These are phyloP conservation scores for Salix arbutifolia DNA, from an alignment of 345 rosid species.

Conservation along the genomic window DNA sequence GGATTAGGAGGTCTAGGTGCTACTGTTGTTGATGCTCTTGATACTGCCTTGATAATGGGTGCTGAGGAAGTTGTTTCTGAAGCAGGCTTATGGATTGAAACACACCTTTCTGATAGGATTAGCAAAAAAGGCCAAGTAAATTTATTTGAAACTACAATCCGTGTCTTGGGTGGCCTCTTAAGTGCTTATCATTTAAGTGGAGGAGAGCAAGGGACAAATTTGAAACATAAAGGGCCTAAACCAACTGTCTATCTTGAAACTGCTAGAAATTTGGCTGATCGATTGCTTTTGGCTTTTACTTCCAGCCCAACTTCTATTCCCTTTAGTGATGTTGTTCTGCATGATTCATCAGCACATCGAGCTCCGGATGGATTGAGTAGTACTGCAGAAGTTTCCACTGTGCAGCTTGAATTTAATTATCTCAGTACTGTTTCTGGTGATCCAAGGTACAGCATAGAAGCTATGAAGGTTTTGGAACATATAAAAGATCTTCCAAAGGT, in stretches of 20 bases:
- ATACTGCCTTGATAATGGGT: conserved; percentile 98
- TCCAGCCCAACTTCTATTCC: conserved; percentile 85
- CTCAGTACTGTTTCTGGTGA: conserved; percentile 86
- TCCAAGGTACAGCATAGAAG: conserved; percentile 71
- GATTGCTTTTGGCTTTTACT: conserved; percentile 74
- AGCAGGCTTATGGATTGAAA: conserved; percentile 83
- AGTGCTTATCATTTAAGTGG: conserved; percentile 97
- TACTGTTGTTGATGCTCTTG: conserved; percentile 92
- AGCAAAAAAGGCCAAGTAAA: conserved; percentile 88
- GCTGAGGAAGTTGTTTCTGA: conserved; percentile 69
- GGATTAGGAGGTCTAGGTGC: conserved; percentile 98
- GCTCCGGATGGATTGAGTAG: conserved; percentile 91
- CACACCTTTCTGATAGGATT: conserved; percentile 72
- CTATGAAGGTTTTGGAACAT: conserved; percentile 94
- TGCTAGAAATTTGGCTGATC: conserved; percentile 83
- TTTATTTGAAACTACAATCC: conserved; percentile 95
- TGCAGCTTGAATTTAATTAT: conserved; percentile 95
- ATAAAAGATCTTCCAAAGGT: conserved; percentile 75
- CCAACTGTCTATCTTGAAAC: conserved; percentile 70
- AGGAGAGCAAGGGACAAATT: conserved; percentile 49
- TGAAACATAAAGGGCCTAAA: conserved; percentile 51
- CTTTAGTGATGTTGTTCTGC: conserved; percentile 71
- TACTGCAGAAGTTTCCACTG: conserved; percentile 83
- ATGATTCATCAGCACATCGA: conserved; percentile 72
- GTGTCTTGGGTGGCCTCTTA: conserved; percentile 91